Percentiles rank a stretch among this genome's conserved stretches.
Conservation (phyloP, 805 yeast genomes). For the Torulaspora franciscae region DNA sequence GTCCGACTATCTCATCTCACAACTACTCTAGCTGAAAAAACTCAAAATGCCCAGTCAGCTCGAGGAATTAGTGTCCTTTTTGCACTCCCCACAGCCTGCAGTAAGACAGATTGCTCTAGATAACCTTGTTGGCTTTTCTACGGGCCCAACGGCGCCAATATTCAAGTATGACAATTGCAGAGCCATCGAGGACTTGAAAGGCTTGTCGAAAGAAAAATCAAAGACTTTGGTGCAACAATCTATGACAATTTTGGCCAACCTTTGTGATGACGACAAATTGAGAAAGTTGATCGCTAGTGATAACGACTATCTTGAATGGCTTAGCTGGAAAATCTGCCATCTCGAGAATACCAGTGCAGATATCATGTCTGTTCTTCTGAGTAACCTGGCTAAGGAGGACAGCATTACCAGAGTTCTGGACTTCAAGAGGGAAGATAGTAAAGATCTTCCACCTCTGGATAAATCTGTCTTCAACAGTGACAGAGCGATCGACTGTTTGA, state of each 20-base stretch:
- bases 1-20: conserved; percentile 3
- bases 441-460: conserved; percentile 34
- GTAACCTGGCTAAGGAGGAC: conserved; percentile 81
- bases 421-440: conserved; percentile 24
- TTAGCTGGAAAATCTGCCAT: conserved; percentile 49
- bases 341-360: conserved; percentile 66
- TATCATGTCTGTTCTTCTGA: conserved; percentile 72
- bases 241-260: conserved; percentile 72
- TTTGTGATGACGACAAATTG: conserved; percentile 65
- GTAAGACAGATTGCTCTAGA: conserved; percentile 81
- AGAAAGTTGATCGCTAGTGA: conserved; percentile 66
- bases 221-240: conserved; percentile 58
- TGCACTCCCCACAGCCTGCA: conserved; percentile 75
- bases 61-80: conserved; percentile 65
- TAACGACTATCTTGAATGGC: conserved; percentile 45
- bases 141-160: conserved; percentile 58
- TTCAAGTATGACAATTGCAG: conserved; percentile 66
- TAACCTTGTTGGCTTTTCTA: conserved; percentile 74
- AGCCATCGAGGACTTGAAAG: conserved; percentile 69
- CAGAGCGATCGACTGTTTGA: conserved; percentile 66
- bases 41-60: conserved; percentile 46
- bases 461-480: conserved; percentile 51
- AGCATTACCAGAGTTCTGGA: conserved; percentile 50
- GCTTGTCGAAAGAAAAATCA: conserved; percentile 50
- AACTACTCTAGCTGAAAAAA: conserved; percentile 1